These are phyloP conservation scores for Diplogelasinospora grovesii DNA, from an alignment of 495 filamentous ascomycete genomes.

Conservation along the genomic window DNA sequence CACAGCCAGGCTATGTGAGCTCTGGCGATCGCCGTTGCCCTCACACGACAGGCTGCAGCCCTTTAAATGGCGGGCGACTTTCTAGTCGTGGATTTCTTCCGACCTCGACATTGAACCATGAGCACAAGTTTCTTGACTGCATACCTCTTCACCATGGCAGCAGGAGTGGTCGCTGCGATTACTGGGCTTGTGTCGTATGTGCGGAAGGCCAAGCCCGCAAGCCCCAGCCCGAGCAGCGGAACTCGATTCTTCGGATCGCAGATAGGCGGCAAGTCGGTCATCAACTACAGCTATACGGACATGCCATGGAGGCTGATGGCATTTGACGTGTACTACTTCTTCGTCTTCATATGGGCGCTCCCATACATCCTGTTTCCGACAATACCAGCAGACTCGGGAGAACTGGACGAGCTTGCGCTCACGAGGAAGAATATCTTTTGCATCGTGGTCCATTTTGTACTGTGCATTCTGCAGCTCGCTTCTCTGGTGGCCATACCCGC, in stretches of 20 bases:
- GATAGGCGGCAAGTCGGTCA: constrained; percentile 40
- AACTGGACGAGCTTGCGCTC: constrained; percentile 53
- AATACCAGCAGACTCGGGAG: constrained; percentile 39
- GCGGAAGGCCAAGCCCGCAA: constrained; percentile 3
- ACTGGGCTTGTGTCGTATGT: constrained; percentile 8
- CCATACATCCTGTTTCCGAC: constrained; percentile 50
- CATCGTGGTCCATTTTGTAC: constrained; percentile 44
- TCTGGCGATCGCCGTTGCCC: background rate
- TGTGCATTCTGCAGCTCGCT: constrained; percentile 44
- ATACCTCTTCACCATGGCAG: constrained; percentile 7
- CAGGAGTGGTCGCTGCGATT: constrained; percentile 7
- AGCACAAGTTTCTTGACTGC: background rate
- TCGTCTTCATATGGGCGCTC: constrained; percentile 42
- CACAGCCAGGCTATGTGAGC: no score
- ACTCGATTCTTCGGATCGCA: constrained; percentile 45
- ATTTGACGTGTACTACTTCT: constrained; percentile 48
- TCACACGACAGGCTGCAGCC: background rate
- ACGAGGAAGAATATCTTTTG: constrained; percentile 43
- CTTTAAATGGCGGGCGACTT: background rate
- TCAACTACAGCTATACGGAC: constrained; percentile 54
- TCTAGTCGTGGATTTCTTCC: background rate
- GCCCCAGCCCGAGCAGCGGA: constrained; percentile 2
- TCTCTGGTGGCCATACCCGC: constrained; percentile 46
- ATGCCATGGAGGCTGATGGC: constrained; percentile 49
- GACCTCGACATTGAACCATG: background rate